Evolutionary conservation across 306 rosid species (phyloP).

Genomic region (Quercus aquifolioides): DNA sequence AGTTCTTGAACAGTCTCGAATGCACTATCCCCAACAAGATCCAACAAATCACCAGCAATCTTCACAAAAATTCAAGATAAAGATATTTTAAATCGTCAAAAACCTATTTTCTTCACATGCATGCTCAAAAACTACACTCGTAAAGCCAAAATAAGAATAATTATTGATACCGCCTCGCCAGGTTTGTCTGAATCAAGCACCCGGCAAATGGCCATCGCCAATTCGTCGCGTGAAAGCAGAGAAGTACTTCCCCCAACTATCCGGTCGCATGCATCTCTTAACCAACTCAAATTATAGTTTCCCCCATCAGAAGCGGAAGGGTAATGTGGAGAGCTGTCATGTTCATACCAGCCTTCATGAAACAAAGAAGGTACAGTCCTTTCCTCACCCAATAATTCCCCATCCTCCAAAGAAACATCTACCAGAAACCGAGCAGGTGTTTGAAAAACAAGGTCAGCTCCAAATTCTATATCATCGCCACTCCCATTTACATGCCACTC

Average conservation of each 20-base stretch:
- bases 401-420: slow-evolving; percentile 67
- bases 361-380: slow-evolving; percentile 37
- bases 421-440: slow-evolving; percentile 81
- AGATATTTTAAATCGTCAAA: slow-evolving; percentile 14
- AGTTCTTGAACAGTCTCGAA: slow-evolving; percentile 88
- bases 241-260: slow-evolving; percentile 43
- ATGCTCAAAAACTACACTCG: neutral
- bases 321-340: slow-evolving; percentile 9
- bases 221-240: slow-evolving; percentile 71
- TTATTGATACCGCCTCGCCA: slow-evolving; percentile 79
- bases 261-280: slow-evolving; percentile 74
- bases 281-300: slow-evolving; percentile 58
- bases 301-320: slow-evolving; percentile 31
- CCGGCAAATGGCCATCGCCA: slow-evolving; percentile 90
- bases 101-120: slow-evolving; percentile 6
- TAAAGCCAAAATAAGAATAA: slow-evolving; percentile 5
- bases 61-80: slow-evolving; percentile 31
- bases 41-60: slow-evolving; percentile 94
- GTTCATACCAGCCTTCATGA: slow-evolving; percentile 39
- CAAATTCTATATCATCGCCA: slow-evolving; percentile 58
- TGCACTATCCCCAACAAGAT: slow-evolving; percentile 88
- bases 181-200: slow-evolving; percentile 88
- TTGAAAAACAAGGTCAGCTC: slow-evolving; percentile 74
- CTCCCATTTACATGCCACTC: slow-evolving; percentile 35
- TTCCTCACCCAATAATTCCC: slow-evolving; percentile 53